These are phyloP conservation scores for Pharus latifolius DNA, from an alignment of 176 grass and related monocot species.

Conservation along the genomic window DNA sequence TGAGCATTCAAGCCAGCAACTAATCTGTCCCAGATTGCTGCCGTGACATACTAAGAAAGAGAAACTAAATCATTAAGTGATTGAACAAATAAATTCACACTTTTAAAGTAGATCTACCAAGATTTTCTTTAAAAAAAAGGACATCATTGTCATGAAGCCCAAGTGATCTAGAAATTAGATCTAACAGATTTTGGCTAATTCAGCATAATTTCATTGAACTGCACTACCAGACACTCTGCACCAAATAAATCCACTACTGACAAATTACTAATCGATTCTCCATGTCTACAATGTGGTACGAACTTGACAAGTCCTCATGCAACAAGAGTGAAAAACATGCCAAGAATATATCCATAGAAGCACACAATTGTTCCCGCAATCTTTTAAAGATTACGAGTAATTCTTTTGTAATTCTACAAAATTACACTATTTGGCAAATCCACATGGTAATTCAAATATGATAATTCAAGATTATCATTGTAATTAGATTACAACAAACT, in stretches of 20 bases:
- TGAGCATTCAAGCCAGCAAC: constrained; percentile 89
- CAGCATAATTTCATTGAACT: not conserved
- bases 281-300: not conserved
- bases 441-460: no score
- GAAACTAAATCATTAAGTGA: not conserved
- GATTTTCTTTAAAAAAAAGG: no score
- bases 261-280: no score
- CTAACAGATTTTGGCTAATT: not conserved
- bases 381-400: no score
- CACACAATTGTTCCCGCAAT: no score
- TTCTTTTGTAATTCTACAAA: no score
- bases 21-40: constrained; percentile 95
- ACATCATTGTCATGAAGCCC: no score
- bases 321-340: not conserved
- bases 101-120: not conserved
- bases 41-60: constrained; percentile 70
- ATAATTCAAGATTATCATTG: no score
- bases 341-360: not conserved
- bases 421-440: no score
- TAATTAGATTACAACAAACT: no score
- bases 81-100: not conserved
- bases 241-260: not conserved
- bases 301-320: not conserved
- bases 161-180: not conserved
- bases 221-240: not conserved